A percentile compares a stretch with the other conserved stretches of the same genome.
phyloP scores from a whole-genome alignment of 2,329 filamentous ascomycete genomes.

The Ophiostoma montium region DNA sequence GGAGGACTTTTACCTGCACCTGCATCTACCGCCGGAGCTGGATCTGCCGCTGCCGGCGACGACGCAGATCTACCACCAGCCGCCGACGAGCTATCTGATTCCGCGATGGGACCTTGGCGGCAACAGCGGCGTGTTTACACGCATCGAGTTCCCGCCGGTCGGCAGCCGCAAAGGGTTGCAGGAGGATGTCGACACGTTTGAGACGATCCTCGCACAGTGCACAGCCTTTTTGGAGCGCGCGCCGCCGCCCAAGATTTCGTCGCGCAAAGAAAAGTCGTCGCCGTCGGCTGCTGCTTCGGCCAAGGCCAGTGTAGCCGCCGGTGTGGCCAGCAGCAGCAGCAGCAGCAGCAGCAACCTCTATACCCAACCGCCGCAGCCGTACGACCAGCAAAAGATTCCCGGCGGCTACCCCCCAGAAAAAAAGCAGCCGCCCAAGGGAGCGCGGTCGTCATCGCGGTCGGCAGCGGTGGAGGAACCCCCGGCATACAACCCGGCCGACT shows the following conservation, averaged over 20 bases:
- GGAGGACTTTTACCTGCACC: conserved; percentile 93
- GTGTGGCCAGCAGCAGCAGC: not conserved
- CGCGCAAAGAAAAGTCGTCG: conserved; percentile 16
- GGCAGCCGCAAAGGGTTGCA: conserved; percentile 62
- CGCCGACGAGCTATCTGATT: conserved; percentile 82
- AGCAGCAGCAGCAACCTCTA: not conserved
- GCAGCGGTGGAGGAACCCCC: conserved; percentile 33
- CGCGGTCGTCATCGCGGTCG: conserved; percentile 15
- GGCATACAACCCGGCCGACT: conserved; percentile 70
- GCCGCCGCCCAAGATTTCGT: conserved; percentile 37
- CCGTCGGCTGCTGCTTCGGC: not conserved
- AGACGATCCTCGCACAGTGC: conserved; percentile 89
- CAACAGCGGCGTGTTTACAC: conserved; percentile 78
- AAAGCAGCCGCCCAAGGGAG: conserved; percentile 10
- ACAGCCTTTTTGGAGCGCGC: conserved; percentile 87
- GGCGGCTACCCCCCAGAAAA: conserved; percentile 6
- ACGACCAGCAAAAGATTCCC: conserved; percentile 1
- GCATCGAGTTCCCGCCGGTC: conserved; percentile 73
- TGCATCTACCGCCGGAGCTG: conserved; percentile 87
- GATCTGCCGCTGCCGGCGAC: conserved; percentile 88
- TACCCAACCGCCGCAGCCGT: not conserved
- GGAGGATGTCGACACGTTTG: conserved; percentile 88
- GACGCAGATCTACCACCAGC: conserved; percentile 94
- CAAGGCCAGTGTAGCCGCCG: not conserved
- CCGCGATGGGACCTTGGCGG: conserved; percentile 88